A percentile compares a stretch with the other conserved stretches of the same genome.
Evolutionary conservation across 2,329 filamentous ascomycete genomes (phyloP).

Genomic region (Xylaria arbuscula): DNA sequence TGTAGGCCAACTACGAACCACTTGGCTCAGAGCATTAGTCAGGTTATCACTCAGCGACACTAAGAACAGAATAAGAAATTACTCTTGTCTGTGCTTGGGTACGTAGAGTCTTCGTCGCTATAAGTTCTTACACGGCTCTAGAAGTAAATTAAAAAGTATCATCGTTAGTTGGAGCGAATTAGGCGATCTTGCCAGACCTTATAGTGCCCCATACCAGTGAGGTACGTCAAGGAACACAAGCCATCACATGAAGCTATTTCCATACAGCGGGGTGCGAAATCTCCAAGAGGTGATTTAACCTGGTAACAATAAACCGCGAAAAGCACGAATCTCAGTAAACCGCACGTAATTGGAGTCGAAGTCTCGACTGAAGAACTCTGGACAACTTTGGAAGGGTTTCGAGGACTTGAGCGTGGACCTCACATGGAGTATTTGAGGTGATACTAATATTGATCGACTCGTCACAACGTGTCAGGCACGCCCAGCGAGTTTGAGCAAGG

Average conservation of each 20-base stretch:
- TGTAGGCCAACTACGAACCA: no score
- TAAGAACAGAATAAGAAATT: no score
- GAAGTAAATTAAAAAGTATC: not conserved
- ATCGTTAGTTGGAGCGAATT: slow-evolving; percentile 29
- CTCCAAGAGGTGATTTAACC: slow-evolving; percentile 29
- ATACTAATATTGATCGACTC: slow-evolving; percentile 35
- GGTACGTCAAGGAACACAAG: slow-evolving; percentile 5
- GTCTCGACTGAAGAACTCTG: slow-evolving; percentile 28
- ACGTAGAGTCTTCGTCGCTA: no score
- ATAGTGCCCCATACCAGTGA: slow-evolving; percentile 8
- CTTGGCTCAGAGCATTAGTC: no score
- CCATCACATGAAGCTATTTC: slow-evolving; percentile 18
- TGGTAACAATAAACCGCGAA: slow-evolving; percentile 31
- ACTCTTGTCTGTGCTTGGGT: no score
- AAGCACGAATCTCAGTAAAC: slow-evolving; percentile 31
- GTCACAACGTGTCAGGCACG: slow-evolving; percentile 31
- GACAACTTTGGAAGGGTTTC: slow-evolving; percentile 33
- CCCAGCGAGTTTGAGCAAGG: slow-evolving; percentile 39
- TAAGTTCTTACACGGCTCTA: not conserved
- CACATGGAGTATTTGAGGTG: slow-evolving; percentile 33
- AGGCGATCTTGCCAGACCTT: slow-evolving; percentile 25
- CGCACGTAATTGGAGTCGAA: slow-evolving; percentile 29
- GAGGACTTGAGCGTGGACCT: slow-evolving; percentile 34
- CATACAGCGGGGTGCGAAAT: slow-evolving; percentile 31
- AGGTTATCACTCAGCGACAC: no score